Evolutionary conservation across 2,329 filamentous ascomycete species (phyloP), one percentile per base, ranked within the genome.

Genomic region (Trichocomaceae sp.): DNA sequence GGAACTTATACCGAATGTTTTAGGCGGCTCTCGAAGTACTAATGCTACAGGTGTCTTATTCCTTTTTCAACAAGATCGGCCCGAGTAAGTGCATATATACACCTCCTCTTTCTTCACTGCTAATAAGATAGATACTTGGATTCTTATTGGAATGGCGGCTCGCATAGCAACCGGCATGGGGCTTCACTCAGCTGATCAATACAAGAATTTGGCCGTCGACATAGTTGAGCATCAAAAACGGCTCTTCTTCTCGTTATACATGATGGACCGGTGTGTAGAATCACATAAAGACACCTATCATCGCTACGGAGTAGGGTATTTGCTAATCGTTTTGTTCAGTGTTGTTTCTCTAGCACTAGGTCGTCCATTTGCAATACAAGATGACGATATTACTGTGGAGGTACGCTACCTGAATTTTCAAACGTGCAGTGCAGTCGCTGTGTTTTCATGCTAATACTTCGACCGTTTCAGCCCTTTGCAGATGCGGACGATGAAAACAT

Each of bases 21-120:
- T 53, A 74, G 69, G 66, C 70, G n/a, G 72, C 73, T 0, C 57
- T 77, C 7, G 74, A 77, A 45, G 73, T 71, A 3, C 62, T 77
- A 31, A 73, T 73, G 62, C 66, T 77, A 1, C 75, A 77, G 51
- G 74, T 78, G 0, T 77, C 75, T 0, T 78, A 76, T 48, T 77
- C 75, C 0, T 77, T 78, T 54, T 77, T 78, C 62, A 78, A 76
- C 49, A 72, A 75, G 46, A 60, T 76, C 2, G 75, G 75, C 1
- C 75, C 75, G 39, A 77, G 73, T 75, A 61, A 47, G 66, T 67
- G 8, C 4, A 19, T 19, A 20, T 17, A 15, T 9, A 31, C 22
- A n/a, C 9, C 3, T 26, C 2, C 4, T 47, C 2, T 47, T 35
- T 35, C 12, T 35, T 35, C 23, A 3, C 31, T 35, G 12, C 9